Percentiles rank a stretch among this genome's conserved stretches.
These are phyloP conservation scores for Leccinellum luteum DNA, from an alignment of 768 basidiomycete genomes.

Conservation along the genomic window DNA sequence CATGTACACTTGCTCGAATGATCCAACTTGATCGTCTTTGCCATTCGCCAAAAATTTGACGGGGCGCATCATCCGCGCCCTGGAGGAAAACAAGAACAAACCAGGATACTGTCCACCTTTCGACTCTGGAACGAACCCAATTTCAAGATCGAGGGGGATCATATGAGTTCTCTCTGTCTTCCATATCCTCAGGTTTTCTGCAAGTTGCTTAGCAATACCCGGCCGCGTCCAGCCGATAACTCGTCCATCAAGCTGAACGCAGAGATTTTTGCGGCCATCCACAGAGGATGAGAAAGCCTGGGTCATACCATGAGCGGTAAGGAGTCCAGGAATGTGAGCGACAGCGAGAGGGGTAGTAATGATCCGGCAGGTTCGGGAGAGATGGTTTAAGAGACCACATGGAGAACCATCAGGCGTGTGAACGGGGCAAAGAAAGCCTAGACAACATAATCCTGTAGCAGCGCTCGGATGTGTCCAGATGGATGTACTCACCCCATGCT, in stretches of 20 bases:
- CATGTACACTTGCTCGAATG: conserved; percentile 99
- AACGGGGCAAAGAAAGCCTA: conserved; percentile 96
- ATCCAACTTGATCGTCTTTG: conserved; percentile 83
- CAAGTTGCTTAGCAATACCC: conserved; percentile 69
- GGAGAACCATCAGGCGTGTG: conserved; percentile 98
- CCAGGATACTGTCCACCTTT: conserved; percentile 97
- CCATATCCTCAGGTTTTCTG: conserved; percentile 85
- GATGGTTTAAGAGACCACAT: conserved; percentile 95
- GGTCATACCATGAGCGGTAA: conserved; percentile 91
- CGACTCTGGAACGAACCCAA: conserved; percentile 85
- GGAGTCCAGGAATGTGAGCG: conserved; percentile 76
- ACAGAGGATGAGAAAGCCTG: conserved; percentile 78
- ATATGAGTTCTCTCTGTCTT: conserved; percentile 85
- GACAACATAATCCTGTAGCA: conserved; percentile 6
- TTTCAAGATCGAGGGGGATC: conserved; percentile 91
- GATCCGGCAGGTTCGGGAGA: conserved; percentile 91
- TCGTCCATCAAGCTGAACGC: conserved; percentile 92
- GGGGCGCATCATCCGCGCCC: conserved; percentile 95
- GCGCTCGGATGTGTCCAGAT: background rate
- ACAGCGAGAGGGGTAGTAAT: conserved; percentile 74
- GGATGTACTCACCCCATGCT: conserved; percentile 77
- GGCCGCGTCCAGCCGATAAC: conserved; percentile 93
- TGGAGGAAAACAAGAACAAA: conserved; percentile 84
- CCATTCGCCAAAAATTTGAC: conserved; percentile 90
- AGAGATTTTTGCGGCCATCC: conserved; percentile 78